Conservation (phyloP, 495 filamentous ascomycete genomes). For the Neurospora intermedia region DNA sequence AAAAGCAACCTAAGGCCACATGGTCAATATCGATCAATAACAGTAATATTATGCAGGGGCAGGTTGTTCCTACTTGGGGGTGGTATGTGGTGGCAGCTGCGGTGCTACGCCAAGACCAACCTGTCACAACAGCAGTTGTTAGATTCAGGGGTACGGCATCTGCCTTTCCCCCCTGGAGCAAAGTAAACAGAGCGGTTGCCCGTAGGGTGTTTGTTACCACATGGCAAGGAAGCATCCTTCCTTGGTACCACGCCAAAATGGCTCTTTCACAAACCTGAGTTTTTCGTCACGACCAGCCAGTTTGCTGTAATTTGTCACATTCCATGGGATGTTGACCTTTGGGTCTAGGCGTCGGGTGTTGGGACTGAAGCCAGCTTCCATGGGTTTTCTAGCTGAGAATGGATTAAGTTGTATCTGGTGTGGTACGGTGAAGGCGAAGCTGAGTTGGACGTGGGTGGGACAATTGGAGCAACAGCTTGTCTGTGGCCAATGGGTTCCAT, state of each 20-base stretch:
- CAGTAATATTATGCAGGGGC: not conserved
- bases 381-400: not conserved
- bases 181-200: not conserved
- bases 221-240: not conserved
- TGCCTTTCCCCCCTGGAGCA: not conserved
- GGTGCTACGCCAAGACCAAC: not conserved
- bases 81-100: not conserved
- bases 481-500: not conserved
- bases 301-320: not conserved
- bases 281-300: not conserved
- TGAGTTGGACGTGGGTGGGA: not conserved
- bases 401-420: not conserved
- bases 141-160: not conserved
- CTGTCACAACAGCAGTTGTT: not conserved
- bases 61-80: not conserved
- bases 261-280: not conserved
- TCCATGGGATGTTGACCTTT: not conserved
- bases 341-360: not conserved
- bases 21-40: not conserved
- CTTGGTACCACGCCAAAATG: not conserved
- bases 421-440: not conserved
- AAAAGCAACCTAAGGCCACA: not conserved
- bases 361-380: not conserved
- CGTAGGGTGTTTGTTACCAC: not conserved
- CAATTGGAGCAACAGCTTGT: not conserved